Base-by-base conservation (phyloP, 2,329 filamentous ascomycete genomes). In the Ceratocystiopsis brevicomis region DNA sequence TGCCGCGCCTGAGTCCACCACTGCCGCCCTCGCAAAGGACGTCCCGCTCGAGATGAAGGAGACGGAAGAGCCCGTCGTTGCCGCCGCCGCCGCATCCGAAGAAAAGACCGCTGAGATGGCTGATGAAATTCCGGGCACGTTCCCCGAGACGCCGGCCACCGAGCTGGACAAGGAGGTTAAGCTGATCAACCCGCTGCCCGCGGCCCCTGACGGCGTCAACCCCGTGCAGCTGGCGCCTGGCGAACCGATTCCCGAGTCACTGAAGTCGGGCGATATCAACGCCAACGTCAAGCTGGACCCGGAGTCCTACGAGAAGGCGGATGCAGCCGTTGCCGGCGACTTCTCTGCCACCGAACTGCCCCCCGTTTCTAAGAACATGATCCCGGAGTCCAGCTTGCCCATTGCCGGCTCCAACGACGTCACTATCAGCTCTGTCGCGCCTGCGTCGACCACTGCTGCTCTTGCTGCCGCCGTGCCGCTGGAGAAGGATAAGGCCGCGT, bases 291-390 rank as follows among this genome's bases (percentile, higher is more conserved):
- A 78, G 54, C 71, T 83, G 17, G 87, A 95, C 58, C 72, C 85
- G 59, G 82, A 77, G 52, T 88, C 84, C 1, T 96, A 95, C 60
- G 80, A 92, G 59, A 82, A 82, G 59, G 76, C 78, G 49, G 81
- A 81, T 54, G 71, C 76, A 45, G 71, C 76, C 45, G 60, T 77
- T 37, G 67, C 69, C 41, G 71, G 69, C 25, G 45, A 50, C 53
- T 64, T 43, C 59, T 47, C 47, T 2, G 62, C 50, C 8, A 62
- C 67, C 40, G 60, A 66, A 44, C 56, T 78, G 34, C 72, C 75
- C 30, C 65, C 68, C 11, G 60, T 78, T 45, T 65, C 70, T 39
- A 69, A 66, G 48, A 77, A 68, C 59, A 65, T 82, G 57, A 86
- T 90, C 50, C 84, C 85, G 16, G 84, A 92, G 62, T 88, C 83